Evolutionary conservation across 2,329 filamentous ascomycete species (phyloP).

Genomic region (Xylariaceae sp.): DNA sequence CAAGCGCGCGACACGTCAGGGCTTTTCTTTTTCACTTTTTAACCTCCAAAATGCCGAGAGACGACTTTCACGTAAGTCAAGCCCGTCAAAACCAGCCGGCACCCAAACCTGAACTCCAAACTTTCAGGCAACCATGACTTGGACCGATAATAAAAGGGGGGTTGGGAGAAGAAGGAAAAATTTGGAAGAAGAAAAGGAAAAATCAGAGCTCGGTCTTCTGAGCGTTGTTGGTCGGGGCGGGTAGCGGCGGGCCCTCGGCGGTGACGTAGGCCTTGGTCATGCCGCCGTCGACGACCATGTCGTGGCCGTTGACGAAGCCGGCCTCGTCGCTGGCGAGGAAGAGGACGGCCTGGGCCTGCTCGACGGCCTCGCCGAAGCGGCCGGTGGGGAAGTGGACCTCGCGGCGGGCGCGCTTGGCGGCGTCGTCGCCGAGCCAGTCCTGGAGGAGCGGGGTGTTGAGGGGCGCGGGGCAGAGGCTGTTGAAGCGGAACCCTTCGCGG

Average conservation of each 20-base stretch:
- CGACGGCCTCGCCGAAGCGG: conserved; percentile 86
- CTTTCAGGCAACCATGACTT: not conserved
- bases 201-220: conserved; percentile 41
- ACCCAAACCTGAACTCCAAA: conserved; percentile 8
- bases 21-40: too few relatives aligned
- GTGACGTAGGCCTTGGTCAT: conserved; percentile 90
- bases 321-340: conserved; percentile 85
- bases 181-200: too few relatives aligned
- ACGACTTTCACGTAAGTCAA: too few relatives aligned
- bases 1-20: too few relatives aligned
- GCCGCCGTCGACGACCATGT: conserved; percentile 93
- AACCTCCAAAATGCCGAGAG: too few relatives aligned
- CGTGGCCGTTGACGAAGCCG: conserved; percentile 83
- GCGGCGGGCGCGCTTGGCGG: conserved; percentile 71
- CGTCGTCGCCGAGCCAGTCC: conserved; percentile 87
- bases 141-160: too few relatives aligned
- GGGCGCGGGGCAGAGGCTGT: conserved; percentile 82
- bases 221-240: conserved; percentile 57
- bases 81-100: not conserved
- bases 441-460: conserved; percentile 88
- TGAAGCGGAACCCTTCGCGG: conserved; percentile 83
- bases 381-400: conserved; percentile 87
- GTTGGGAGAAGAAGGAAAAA: too few relatives aligned
- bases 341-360: conserved; percentile 84
- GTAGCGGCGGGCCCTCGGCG: conserved; percentile 51